Percentiles rank a stretch among this genome's conserved stretches.
phyloP scores from a whole-genome alignment of 1,284 basidiomycete genomes.

The Tilletia walkeri region DNA sequence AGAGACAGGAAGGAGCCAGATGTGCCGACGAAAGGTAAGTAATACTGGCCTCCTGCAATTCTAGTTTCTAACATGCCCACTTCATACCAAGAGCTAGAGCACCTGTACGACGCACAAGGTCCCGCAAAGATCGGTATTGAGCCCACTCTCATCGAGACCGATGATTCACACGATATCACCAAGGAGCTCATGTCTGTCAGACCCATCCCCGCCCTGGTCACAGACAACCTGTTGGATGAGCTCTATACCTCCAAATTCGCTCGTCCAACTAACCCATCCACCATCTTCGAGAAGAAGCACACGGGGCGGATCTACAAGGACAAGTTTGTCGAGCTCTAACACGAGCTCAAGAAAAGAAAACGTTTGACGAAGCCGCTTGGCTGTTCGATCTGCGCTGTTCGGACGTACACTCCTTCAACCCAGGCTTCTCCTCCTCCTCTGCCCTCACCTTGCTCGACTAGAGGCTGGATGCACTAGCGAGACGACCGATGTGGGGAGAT shows the following conservation, averaged over 20 bases:
- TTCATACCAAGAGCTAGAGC: constrained; percentile 29
- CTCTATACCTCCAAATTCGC: constrained; percentile 76
- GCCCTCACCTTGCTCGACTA: constrained; percentile 70
- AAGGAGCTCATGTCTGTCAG: constrained; percentile 31
- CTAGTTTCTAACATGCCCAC: not conserved
- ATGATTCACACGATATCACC: constrained; percentile 50
- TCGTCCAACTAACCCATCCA: constrained; percentile 70
- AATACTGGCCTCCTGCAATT: constrained; percentile 9
- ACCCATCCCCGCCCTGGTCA: constrained; percentile 51
- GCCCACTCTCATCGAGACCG: constrained; percentile 44
- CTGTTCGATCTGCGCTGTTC: constrained; percentile 88
- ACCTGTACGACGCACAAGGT: constrained; percentile 35
- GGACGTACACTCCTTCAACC: constrained; percentile 80
- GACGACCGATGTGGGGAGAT: constrained; percentile 83
- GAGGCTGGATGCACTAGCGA: constrained; percentile 79
- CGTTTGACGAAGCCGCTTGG: constrained; percentile 60
- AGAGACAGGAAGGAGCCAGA: constrained; percentile 58
- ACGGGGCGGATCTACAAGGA: constrained; percentile 59
- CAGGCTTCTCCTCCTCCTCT: constrained; percentile 85
- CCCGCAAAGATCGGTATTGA: constrained; percentile 49
- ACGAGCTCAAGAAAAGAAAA: constrained; percentile 41
- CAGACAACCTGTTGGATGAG: constrained; percentile 76
- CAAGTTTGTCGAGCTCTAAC: constrained; percentile 44
- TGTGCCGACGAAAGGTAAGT: constrained; percentile 74
- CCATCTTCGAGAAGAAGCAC: constrained; percentile 70